Evolutionary conservation across 179 eudicot species (phyloP).

Genomic region (Beta corolliflora): DNA sequence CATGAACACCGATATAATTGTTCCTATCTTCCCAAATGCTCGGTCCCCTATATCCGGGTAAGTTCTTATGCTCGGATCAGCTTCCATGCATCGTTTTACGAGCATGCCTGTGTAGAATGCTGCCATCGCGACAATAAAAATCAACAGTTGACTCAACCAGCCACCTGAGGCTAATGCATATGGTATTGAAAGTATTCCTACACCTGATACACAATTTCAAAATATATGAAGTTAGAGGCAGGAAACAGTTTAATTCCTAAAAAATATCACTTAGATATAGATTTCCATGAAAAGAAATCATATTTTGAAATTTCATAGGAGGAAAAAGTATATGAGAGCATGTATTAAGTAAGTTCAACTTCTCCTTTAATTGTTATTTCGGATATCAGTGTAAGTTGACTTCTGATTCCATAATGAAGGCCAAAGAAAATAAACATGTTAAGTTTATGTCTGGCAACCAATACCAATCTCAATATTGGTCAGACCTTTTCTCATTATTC

Average conservation of each 20-base stretch:
- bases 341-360: too few species aligned
- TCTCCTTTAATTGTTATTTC: too few species aligned
- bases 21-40: slow-evolving; percentile 74
- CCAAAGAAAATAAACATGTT: too few species aligned
- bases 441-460: too few species aligned
- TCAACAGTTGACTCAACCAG: slow-evolving; percentile 60
- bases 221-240: not conserved
- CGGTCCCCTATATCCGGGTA: slow-evolving; percentile 77
- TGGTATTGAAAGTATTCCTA: slow-evolving; percentile 74
- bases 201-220: slow-evolving; percentile 39
- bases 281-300: not conserved
- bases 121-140: slow-evolving; percentile 52
- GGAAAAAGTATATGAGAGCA: too few species aligned
- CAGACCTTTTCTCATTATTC: too few species aligned
- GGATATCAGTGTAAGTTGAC: too few species aligned
- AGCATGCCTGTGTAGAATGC: slow-evolving; percentile 73
- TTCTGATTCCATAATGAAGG: too few species aligned
- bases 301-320: too few species aligned
- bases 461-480: too few species aligned
- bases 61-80: slow-evolving; percentile 50
- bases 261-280: too few species aligned
- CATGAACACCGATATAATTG: slow-evolving; percentile 55
- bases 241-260: not conserved
- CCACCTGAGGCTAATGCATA: slow-evolving; percentile 82
- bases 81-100: slow-evolving; percentile 73